Conservation (phyloP, 257 asterid genomes). For the Jasminum sambac region DNA sequence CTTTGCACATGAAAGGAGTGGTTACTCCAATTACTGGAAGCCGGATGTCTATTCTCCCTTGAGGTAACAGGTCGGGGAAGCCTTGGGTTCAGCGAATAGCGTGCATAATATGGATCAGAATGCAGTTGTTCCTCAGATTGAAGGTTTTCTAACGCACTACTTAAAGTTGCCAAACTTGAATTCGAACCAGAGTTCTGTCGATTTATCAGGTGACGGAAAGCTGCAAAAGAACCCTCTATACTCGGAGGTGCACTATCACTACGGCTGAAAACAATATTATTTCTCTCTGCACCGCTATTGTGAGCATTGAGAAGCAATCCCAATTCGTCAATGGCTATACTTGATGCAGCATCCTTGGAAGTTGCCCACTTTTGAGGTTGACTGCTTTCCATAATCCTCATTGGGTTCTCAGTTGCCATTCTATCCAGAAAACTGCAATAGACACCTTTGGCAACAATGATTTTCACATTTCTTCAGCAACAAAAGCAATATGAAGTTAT, state of each 20-base stretch:
- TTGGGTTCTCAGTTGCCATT: conserved; percentile 88
- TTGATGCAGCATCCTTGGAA: conserved; percentile 43
- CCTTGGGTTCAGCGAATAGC: conserved; percentile 40
- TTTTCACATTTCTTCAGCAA: conserved; percentile 39
- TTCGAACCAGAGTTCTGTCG: conserved; percentile 31
- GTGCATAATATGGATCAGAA: conserved; percentile 39
- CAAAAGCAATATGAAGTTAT: conserved; percentile 7
- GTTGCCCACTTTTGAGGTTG: conserved; percentile 64
- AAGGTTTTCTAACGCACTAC: conserved; percentile 27
- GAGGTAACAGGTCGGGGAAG: conserved; percentile 46
- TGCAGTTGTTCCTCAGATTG: conserved; percentile 40
- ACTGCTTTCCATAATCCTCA: conserved; percentile 60
- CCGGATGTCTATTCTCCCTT: conserved; percentile 38
- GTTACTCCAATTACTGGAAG: conserved; percentile 45
- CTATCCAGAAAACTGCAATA: conserved; percentile 18
- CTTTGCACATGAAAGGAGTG: conserved; percentile 40
- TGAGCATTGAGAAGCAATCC: conserved; percentile 63
- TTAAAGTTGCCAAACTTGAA: conserved; percentile 37
- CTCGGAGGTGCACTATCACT: conserved; percentile 96
- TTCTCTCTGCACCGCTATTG: conserved; percentile 39
- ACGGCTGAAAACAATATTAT: conserved; percentile 56
- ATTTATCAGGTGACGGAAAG: conserved; percentile 48
- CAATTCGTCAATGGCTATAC: conserved; percentile 59
- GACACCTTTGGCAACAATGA: conserved; percentile 18
- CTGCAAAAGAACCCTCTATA: conserved; percentile 72